Percentiles rank a stretch among this genome's conserved stretches.
phyloP scores from a whole-genome alignment of 1,284 basidiomycete genomes.

The Cutaneotrichosporon sp. region DNA sequence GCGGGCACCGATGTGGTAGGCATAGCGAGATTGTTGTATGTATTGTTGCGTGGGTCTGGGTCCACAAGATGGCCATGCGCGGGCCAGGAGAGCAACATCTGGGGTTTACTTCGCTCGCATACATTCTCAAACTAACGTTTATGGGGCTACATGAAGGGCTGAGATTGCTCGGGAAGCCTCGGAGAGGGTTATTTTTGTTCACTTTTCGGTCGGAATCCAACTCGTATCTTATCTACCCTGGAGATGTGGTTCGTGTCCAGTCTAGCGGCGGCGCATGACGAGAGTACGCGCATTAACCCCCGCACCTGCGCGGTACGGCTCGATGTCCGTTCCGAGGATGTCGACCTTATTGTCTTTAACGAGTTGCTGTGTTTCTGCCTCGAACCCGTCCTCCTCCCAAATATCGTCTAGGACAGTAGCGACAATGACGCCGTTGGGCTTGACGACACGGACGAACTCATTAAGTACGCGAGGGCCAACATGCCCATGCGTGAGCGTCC shows the following conservation, averaged over 20 bases:
- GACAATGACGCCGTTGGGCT: slow-evolving; percentile 11
- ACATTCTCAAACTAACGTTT: no score
- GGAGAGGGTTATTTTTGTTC: no score
- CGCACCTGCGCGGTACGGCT: slow-evolving; percentile 14
- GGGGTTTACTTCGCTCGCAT: no score
- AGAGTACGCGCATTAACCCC: slow-evolving; percentile 15
- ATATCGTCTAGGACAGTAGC: slow-evolving; percentile 19
- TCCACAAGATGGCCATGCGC: no score
- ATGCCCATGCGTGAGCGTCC: slow-evolving; percentile 22
- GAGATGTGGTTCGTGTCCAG: no score
- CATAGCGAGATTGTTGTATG: no score
- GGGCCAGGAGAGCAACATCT: no score
- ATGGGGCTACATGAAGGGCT: no score
- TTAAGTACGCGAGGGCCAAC: slow-evolving; percentile 16
- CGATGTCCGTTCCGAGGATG: slow-evolving; percentile 7
- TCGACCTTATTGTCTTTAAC: slow-evolving; percentile 1
- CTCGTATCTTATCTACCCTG: background rate
- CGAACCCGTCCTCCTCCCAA: slow-evolving; percentile 14
- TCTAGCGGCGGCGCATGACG: slow-evolving; percentile 1
- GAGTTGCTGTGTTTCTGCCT: background rate
- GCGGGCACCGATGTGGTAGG: background rate
- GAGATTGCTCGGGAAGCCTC: no score
- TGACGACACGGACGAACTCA: slow-evolving; percentile 18
- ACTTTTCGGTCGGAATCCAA: background rate
- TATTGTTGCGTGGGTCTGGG: no score